Conservation (phyloP, 2,329 filamentous ascomycete species). For the Stromatinia cepivora region DNA sequence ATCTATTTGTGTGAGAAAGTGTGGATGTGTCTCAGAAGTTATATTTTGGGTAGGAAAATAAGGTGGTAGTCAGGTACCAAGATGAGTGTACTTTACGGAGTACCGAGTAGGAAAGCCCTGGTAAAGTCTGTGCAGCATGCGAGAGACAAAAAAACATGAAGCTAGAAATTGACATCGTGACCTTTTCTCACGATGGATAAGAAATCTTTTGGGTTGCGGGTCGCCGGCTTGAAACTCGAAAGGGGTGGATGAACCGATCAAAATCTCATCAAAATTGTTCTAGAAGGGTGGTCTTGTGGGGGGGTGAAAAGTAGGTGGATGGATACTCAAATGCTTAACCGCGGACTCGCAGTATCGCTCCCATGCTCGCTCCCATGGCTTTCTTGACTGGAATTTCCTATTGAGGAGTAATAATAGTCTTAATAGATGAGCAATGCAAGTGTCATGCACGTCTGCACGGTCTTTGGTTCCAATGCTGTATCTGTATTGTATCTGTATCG, state of each 20-base stretch:
- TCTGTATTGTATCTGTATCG: conserved; percentile 6
- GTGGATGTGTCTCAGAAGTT: not conserved
- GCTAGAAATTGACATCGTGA: conserved; percentile 19
- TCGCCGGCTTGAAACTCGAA: not conserved
- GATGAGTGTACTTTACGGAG: not conserved
- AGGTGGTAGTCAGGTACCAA: conserved; percentile 20
- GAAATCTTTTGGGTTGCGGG: not conserved
- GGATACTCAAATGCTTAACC: conserved; percentile 13
- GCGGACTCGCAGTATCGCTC: not conserved
- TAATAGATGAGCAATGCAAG: not conserved
- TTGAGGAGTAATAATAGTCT: not conserved
- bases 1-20: not conserved
- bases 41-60: conserved; percentile 18
- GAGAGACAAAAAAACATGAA: conserved; percentile 2
- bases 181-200: conserved; percentile 1
- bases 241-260: not conserved
- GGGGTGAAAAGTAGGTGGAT: not conserved
- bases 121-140: conserved; percentile 7
- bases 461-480: conserved; percentile 6
- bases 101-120: conserved; percentile 12
- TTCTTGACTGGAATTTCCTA: not conserved
- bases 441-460: conserved; percentile 12
- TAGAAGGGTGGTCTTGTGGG: conserved; percentile 16
- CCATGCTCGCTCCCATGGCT: not conserved
- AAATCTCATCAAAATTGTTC: conserved; percentile 1